Base-by-base conservation (phyloP, 2,329 filamentous ascomycete genomes). In the Colletotrichum phormii region DNA sequence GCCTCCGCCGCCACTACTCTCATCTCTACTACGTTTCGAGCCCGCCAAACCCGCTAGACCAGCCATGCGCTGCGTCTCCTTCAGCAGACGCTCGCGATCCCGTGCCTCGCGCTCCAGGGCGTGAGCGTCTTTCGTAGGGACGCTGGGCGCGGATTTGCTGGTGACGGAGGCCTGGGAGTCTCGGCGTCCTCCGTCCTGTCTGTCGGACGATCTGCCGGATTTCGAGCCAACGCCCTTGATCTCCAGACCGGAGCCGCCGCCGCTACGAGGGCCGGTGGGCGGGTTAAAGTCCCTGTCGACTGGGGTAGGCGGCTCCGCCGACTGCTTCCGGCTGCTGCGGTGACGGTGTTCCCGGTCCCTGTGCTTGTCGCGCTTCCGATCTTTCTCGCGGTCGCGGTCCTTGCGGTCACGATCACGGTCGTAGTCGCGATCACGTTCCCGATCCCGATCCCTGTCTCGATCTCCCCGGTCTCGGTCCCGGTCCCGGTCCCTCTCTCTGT, bases 91-190 rank as follows among this genome's bases (percentile, higher is more conserved):
- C 80, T 93, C 91, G 58, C 91, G 86, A 77, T 92, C 88, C 18
- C 91, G 85, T 13, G 89, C 89, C 78, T 93, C 92, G 26, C 92
- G 89, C 80, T 94, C 92, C 0, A 91, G 84, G 1, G 92, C 92
- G 80, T 94, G 92, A n/a, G 89, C 86, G 75, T 93, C 90, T 72
- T 85, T 86, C 51, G 76, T 54, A 33, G 75, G 63, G 33, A 77
- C 61, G 58, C 64, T 68, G 53, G 61, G 75, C 31, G 63, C 60
- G n/a, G 35, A 75, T 62, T 72, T 80, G 77, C 67, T 77, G 62
- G 76, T 63, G 65, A 75, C 62, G 46, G 81, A 82, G 7, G 81
- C 77, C 69, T 83, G 81, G 4, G 83, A 84, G 55, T 79, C 77
- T 24, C 82, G 82, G 33, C 85, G 82, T 58, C 81, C 77, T 29